Evolutionary conservation across 768 basidiomycete genomes (phyloP), one percentile per base, ranked within the genome.

Genomic region (Leucogyrophana mollusca): DNA sequence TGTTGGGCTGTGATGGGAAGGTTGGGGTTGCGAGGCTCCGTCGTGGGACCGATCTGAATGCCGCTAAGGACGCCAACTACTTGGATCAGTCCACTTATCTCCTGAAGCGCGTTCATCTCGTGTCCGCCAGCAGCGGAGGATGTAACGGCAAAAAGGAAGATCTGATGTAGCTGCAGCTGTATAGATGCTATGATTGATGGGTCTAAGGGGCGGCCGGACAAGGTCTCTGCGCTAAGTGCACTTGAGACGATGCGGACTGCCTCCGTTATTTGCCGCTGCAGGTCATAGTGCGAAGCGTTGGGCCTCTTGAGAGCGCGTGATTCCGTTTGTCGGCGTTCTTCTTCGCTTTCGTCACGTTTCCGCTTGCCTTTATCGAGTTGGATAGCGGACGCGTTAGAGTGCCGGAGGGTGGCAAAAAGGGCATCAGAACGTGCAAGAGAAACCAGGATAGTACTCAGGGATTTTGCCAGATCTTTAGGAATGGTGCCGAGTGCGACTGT

Each of bases 41-140:
- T 40, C 22, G 70, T 52, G 14, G 71, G 63, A 9, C 68, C 73
- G 43, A 91, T 90, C 55, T 82, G 85, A 34, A 88, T 83, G 2
- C 84, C 86, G 50, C 83, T 87, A 48, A 91, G 76, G 25, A 90
- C 84, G 16, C 87, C 87, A 35, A 91, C 76, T 52, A 90, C 85
- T 56, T 90, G 88, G 46, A 90, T 86, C 43, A 91, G 73, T n/a
- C 85, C 86, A 34, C 82, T 79, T 33, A 90, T 78, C 62, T 91
- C 88, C 59, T 87, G 86, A 1, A 90, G 66, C 1, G 73, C 70
- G 46, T 77, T 75, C 68, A 76, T 79, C 42, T 76, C 76, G 39
- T 59, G 68, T 23, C 78, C 82, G 21, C 73, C 74, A 21, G 69
- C 64, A 5, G 78, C 65, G 10, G 82, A 81, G 27, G 83, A 86